Evolutionary conservation across 2,329 filamentous ascomycete species (phyloP).

Genomic region (Exophiala xenobiotica): DNA sequence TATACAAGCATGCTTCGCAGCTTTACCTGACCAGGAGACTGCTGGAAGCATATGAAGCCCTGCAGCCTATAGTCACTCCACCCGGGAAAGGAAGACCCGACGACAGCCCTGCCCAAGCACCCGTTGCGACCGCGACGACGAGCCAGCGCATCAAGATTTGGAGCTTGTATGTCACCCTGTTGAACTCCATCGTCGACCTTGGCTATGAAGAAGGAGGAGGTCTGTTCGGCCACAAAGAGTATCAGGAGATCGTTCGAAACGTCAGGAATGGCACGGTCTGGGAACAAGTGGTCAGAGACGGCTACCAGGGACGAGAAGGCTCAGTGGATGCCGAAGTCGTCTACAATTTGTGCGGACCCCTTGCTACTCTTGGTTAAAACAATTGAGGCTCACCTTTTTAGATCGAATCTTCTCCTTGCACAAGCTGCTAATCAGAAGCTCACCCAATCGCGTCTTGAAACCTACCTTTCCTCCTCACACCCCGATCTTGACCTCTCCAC

Average conservation of each 20-base stretch:
- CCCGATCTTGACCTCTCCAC: slow-evolving; percentile 65
- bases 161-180: slow-evolving; percentile 91
- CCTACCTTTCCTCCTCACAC: slow-evolving; percentile 75
- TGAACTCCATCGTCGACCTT: slow-evolving; percentile 87
- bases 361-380: neutral
- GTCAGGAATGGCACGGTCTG: slow-evolving; percentile 89
- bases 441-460: slow-evolving; percentile 86
- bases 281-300: slow-evolving; percentile 85
- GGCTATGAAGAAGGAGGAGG: slow-evolving; percentile 87
- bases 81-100: slow-evolving; percentile 43
- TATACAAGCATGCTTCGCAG: slow-evolving; percentile 90
- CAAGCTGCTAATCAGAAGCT: slow-evolving; percentile 79
- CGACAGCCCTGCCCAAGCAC: slow-evolving; percentile 58
- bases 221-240: slow-evolving; percentile 80
- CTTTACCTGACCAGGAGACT: slow-evolving; percentile 92
- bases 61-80: slow-evolving; percentile 74
- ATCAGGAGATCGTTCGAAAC: slow-evolving; percentile 76
- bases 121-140: slow-evolving; percentile 75
- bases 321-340: slow-evolving; percentile 95
- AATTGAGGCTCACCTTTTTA: slow-evolving; percentile 39
- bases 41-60: slow-evolving; percentile 80
- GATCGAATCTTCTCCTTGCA: slow-evolving; percentile 84
- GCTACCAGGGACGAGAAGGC: slow-evolving; percentile 83
- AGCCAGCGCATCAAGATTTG: slow-evolving; percentile 91
- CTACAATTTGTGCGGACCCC: slow-evolving; percentile 46